A percentile compares a stretch with the other conserved stretches of the same genome.
These are phyloP conservation scores for Eucalyptus pumila DNA, from an alignment of 345 rosid species.

Conservation along the genomic window DNA sequence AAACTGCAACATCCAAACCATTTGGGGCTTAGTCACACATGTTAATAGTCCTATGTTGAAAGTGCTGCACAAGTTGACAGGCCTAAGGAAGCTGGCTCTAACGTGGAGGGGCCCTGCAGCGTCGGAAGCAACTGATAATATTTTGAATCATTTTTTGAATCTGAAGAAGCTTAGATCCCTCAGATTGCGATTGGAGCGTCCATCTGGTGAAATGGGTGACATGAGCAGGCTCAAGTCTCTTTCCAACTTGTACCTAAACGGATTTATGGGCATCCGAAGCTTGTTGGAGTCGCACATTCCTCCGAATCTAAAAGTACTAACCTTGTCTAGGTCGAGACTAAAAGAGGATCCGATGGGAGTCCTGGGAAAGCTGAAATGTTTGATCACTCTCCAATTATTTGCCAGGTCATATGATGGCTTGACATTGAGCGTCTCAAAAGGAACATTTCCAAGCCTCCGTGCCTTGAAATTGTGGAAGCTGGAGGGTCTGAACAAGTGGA, in stretches of 20 bases:
- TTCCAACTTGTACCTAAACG: conserved; percentile 14
- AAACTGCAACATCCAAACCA: conserved; percentile 1
- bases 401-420: conserved; percentile 9
- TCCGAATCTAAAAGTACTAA: conserved; percentile 1
- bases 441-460: conserved; percentile 6
- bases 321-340: conserved; percentile 16
- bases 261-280: neutral
- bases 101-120: conserved; percentile 3
- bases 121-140: neutral
- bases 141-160: neutral
- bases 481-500: neutral
- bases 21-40: conserved; percentile 12
- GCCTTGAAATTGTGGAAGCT: conserved; percentile 23
- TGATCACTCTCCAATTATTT: conserved; percentile 13
- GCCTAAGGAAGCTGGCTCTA: conserved; percentile 11
- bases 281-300: neutral
- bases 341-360: conserved; percentile 4
- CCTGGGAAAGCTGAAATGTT: neutral
- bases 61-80: neutral
- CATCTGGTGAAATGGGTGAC: neutral
- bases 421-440: neutral
- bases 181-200: neutral
- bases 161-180: neutral
- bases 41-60: neutral
- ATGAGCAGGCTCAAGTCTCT: neutral